Percentiles rank a stretch among this genome's conserved stretches.
These are phyloP conservation scores for Yamadazyma insecticola DNA, from an alignment of 805 yeast species.

Conservation along the genomic window DNA sequence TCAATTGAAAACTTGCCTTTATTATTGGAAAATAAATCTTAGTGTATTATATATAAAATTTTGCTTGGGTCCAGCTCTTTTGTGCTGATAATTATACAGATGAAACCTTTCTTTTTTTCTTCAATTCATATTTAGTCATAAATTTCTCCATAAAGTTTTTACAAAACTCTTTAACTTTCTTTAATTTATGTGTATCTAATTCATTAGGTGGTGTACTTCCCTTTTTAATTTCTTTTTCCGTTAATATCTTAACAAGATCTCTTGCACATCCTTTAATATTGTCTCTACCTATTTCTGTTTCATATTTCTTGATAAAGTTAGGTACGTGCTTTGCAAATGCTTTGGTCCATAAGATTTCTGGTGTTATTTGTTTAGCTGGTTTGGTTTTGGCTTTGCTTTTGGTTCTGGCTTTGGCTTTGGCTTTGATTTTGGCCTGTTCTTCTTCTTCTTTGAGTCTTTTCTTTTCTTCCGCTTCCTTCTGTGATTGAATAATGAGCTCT, in stretches of 20 bases:
- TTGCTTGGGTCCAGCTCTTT: slow-evolving; percentile 1
- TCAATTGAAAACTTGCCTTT: slow-evolving; percentile 38
- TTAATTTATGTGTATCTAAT: slow-evolving; percentile 58
- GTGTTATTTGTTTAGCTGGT: slow-evolving; percentile 1
- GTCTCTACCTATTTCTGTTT: slow-evolving; percentile 64
- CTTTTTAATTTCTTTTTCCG: slow-evolving; percentile 61
- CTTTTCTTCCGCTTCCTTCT: slow-evolving; percentile 26
- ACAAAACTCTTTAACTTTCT: slow-evolving; percentile 64
- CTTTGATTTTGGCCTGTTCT: slow-evolving; percentile 17
- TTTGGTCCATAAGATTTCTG: slow-evolving; percentile 37
- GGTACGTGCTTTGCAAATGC: slow-evolving; percentile 75
- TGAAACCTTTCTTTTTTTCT: slow-evolving; percentile 19
- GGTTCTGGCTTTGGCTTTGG: slow-evolving; percentile 10
- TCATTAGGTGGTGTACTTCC: slow-evolving; percentile 50
- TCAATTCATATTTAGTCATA: slow-evolving; percentile 42
- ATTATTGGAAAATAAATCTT: slow-evolving; percentile 26
- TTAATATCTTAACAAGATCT: slow-evolving; percentile 66
- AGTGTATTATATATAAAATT: slow-evolving; percentile 2
- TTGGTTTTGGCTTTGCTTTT: slow-evolving; percentile 7
- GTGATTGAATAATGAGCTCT: slow-evolving; percentile 31
- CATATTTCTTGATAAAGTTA: slow-evolving; percentile 65
- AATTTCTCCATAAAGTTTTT: slow-evolving; percentile 65
- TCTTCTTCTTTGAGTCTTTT: slow-evolving; percentile 18
- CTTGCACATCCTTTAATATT: slow-evolving; percentile 71
- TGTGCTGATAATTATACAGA: slow-evolving; percentile 1